These are phyloP conservation scores for Alternaria brassicicola DNA, from an alignment of 2,329 filamentous ascomycete genomes.

Conservation along the genomic window DNA sequence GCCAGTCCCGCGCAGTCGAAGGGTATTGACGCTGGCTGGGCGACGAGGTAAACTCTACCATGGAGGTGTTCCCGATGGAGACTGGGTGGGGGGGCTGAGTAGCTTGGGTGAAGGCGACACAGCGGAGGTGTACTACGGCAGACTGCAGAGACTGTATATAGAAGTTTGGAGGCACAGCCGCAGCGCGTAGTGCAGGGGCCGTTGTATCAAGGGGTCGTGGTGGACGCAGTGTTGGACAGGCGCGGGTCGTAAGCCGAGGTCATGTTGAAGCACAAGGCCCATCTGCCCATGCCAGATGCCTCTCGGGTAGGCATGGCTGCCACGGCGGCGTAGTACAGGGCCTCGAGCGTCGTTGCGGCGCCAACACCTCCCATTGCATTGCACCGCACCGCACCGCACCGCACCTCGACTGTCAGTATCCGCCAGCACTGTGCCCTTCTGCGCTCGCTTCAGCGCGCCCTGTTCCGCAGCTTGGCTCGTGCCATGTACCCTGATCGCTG, in stretches of 20 bases:
- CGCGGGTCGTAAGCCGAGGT: slow-evolving; percentile 1
- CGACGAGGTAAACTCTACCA: slow-evolving; percentile 2
- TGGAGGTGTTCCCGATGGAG: not conserved
- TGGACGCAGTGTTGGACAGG: not conserved
- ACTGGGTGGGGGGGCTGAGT: slow-evolving; percentile 1
- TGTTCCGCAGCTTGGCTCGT: slow-evolving; percentile 12
- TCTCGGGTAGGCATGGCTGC: not conserved
- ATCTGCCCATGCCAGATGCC: slow-evolving; percentile 4
- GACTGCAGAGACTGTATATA: not conserved
- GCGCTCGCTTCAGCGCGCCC: slow-evolving; percentile 6
- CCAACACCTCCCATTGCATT: not conserved
- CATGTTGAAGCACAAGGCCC: slow-evolving; percentile 6
- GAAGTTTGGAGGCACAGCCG: slow-evolving; percentile 6
- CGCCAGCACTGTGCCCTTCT: not conserved
- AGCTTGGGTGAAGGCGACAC: not conserved
- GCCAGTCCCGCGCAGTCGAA: not conserved
- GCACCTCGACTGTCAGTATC: not conserved
- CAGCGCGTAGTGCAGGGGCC: slow-evolving; percentile 9
- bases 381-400: not conserved
- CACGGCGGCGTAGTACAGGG: not conserved
- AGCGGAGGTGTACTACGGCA: not conserved
- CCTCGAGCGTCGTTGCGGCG: slow-evolving; percentile 1
- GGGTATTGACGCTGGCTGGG: slow-evolving; percentile 4
- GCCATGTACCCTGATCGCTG: slow-evolving; percentile 16
- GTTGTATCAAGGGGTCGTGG: slow-evolving; percentile 4